phyloP scores from a whole-genome alignment of 2,329 filamentous ascomycete species.

The Colletotrichum cuscutae region DNA sequence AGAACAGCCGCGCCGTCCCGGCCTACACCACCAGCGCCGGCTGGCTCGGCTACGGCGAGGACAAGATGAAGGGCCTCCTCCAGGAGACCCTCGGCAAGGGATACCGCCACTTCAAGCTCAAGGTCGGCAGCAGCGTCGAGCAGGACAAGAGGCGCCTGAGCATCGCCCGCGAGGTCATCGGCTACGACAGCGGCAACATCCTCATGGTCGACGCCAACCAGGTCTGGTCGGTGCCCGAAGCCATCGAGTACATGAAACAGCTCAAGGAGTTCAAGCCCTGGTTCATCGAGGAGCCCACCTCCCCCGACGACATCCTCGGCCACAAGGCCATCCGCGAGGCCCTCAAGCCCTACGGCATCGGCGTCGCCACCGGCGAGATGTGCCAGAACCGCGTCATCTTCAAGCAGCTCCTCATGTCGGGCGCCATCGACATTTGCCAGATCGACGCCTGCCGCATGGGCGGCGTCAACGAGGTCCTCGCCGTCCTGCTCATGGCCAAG shows the following conservation, averaged over 20 bases:
- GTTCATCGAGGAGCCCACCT: slow-evolving; percentile 96
- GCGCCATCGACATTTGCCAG: slow-evolving; percentile 88
- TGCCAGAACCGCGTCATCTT: slow-evolving; percentile 95
- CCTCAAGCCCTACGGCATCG: slow-evolving; percentile 78
- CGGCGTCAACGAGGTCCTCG: slow-evolving; percentile 90
- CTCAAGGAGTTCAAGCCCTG: slow-evolving; percentile 86
- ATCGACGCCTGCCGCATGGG: slow-evolving; percentile 91
- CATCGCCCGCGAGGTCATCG: slow-evolving; percentile 83
- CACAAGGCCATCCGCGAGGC: slow-evolving; percentile 88
- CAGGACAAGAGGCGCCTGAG: slow-evolving; percentile 76
- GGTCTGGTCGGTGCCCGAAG: slow-evolving; percentile 90
- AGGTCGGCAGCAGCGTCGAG: slow-evolving; percentile 80
- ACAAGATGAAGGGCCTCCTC: slow-evolving; percentile 83
- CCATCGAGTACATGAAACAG: slow-evolving; percentile 86
- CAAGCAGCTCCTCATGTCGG: slow-evolving; percentile 86
- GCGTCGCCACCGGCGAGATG: slow-evolving; percentile 93
- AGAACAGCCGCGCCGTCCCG: slow-evolving; percentile 79
- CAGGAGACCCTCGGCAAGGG: slow-evolving; percentile 80
- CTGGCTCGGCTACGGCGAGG: slow-evolving; percentile 91
- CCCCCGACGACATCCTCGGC: slow-evolving; percentile 88
- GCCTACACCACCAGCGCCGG: slow-evolving; percentile 92
- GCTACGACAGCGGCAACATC: slow-evolving; percentile 83
- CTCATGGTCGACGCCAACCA: slow-evolving; percentile 96
- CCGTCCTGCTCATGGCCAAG: slow-evolving; percentile 87
- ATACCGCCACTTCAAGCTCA: slow-evolving; percentile 90